Percentiles rank a stretch among this genome's conserved stretches.
phyloP scores from a whole-genome alignment of 148 eudicot species.

The Polygonum aviculare region DNA sequence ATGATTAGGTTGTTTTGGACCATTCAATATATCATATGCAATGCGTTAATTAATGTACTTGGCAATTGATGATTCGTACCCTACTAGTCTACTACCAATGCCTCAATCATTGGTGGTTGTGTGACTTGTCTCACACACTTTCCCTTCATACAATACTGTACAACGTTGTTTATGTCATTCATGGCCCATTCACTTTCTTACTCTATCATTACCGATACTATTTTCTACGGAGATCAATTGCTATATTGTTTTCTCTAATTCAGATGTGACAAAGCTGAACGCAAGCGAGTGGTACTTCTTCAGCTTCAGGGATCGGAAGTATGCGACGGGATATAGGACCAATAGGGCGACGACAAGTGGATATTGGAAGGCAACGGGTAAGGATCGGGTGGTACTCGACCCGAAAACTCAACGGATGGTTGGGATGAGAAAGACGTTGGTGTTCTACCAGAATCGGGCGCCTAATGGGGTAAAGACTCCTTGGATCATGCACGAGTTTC shows the following conservation, averaged over 20 bases:
- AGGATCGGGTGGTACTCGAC: constrained; percentile 59
- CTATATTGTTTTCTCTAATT: not conserved
- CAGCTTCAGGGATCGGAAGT: constrained; percentile 87
- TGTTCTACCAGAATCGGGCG: constrained; percentile 71
- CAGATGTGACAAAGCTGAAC: constrained; percentile 88
- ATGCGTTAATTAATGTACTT: not conserved
- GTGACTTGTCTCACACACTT: not conserved
- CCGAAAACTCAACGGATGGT: constrained; percentile 40
- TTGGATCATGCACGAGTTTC: constrained; percentile 99
- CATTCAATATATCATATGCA: not conserved
- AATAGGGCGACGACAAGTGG: constrained; percentile 80
- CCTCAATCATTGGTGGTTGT: constrained; percentile 5
- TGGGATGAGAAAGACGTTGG: constrained; percentile 93
- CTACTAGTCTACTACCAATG: not conserved
- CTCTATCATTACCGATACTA: no score
- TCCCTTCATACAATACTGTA: not conserved
- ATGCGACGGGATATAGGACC: constrained; percentile 73
- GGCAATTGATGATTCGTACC: not conserved
- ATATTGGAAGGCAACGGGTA: constrained; percentile 97
- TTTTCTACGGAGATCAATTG: no score
- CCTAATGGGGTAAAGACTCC: constrained; percentile 86
- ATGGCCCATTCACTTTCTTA: not conserved
- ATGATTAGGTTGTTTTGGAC: not conserved
- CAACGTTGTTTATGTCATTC: not conserved
- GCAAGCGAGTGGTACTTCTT: constrained; percentile 92